Evolutionary conservation across 139 green algal species (phyloP).

Genomic region (Auxenochlorella pyrenoidosa): DNA sequence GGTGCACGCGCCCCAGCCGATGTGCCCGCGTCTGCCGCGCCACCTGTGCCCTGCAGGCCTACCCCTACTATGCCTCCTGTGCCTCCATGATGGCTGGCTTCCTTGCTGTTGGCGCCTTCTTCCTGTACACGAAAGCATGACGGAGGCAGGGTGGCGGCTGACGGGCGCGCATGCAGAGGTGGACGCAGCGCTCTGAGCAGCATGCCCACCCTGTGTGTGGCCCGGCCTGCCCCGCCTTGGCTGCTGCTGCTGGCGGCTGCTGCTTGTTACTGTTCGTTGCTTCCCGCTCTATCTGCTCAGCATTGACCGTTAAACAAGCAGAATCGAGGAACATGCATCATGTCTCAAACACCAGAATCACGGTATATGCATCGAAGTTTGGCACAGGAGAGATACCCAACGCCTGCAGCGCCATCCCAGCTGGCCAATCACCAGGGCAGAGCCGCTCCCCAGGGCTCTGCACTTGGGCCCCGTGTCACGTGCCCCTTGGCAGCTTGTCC

Average conservation of each 20-base stretch:
- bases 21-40: neutral
- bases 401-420: too few relatives aligned
- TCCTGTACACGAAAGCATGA: slow-evolving; percentile 70
- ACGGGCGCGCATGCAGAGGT: neutral
- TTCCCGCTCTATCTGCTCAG: neutral
- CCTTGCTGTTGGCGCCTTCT: slow-evolving; percentile 70
- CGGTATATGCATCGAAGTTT: neutral
- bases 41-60: slow-evolving; percentile 56
- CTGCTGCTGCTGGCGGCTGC: too few relatives aligned
- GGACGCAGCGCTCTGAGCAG: neutral
- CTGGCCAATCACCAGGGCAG: too few relatives aligned
- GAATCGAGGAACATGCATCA: neutral
- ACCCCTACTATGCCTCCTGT: slow-evolving; percentile 87
- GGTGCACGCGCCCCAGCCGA: too few relatives aligned
- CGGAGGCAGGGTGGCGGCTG: neutral
- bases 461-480: too few relatives aligned
- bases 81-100: slow-evolving; percentile 81
- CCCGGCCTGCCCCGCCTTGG: neutral
- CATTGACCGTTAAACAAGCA: neutral
- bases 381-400: neutral
- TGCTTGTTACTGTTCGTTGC: neutral
- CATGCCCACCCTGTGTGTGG: neutral
- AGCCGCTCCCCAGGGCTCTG: too few relatives aligned
- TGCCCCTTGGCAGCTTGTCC: too few relatives aligned
- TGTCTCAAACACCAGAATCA: neutral